phyloP scores from a whole-genome alignment of 768 basidiomycete genomes.

The Phanerochaete carnosa region DNA sequence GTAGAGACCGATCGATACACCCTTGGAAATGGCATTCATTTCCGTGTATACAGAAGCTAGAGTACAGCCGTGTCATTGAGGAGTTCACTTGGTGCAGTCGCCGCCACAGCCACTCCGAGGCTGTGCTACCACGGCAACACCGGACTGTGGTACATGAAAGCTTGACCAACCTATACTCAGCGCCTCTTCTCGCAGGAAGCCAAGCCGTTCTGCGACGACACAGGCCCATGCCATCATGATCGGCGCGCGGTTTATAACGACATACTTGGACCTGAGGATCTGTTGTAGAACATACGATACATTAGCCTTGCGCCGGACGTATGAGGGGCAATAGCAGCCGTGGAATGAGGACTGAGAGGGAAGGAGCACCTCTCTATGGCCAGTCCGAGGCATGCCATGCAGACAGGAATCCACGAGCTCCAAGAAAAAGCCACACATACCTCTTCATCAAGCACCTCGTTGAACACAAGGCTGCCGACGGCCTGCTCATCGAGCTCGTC shows the following conservation, averaged over 20 bases:
- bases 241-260: conserved; percentile 86
- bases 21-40: conserved; percentile 86
- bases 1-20: conserved; percentile 78
- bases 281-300: conserved; percentile 22
- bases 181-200: conserved; percentile 87
- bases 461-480: conserved; percentile 63
- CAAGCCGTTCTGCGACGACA: conserved; percentile 79
- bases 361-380: background rate
- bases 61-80: background rate
- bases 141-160: background rate
- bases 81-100: background rate
- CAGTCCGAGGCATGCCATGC: background rate
- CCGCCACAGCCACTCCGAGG: conserved; percentile 10
- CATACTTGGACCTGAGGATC: conserved; percentile 57
- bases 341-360: background rate
- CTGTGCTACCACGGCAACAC: conserved; percentile 12
- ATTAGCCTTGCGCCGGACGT: background rate
- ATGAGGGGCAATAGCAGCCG: background rate
- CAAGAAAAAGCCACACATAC: conserved; percentile 34
- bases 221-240: conserved; percentile 94
- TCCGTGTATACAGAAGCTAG: conserved; percentile 91
- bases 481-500: conserved; percentile 43
- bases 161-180: conserved; percentile 72
- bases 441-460: conserved; percentile 70
- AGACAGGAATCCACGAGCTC: background rate